phyloP scores from a whole-genome alignment of 441 rosid genomes.

The Mallotus japonicus region DNA sequence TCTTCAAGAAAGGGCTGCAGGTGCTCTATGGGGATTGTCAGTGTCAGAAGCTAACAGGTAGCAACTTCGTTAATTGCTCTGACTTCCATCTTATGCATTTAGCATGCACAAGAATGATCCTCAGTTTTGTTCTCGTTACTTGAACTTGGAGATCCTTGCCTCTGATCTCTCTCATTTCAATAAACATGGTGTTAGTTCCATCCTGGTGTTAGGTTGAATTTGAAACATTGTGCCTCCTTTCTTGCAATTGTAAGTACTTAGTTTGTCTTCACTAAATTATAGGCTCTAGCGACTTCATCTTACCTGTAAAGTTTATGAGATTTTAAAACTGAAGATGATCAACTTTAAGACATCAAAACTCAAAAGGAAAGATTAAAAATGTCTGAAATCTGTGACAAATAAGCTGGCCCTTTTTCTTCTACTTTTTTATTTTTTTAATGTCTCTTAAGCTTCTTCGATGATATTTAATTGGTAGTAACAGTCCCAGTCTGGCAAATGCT shows the following conservation, averaged over 20 bases:
- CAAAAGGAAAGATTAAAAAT: not conserved
- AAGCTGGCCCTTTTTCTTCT: not conserved
- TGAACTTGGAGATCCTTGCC: not conserved
- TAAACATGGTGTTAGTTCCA: not conserved
- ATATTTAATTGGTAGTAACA: not conserved
- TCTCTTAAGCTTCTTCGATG: not conserved
- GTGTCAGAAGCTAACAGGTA: conserved; percentile 60
- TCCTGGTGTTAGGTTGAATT: not conserved
- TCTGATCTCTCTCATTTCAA: not conserved
- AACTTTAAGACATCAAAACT: not conserved
- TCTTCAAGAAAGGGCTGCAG: conserved; percentile 63
- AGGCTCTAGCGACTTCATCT: not conserved
- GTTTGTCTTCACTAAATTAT: conserved; percentile 1
- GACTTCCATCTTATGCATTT: not conserved
- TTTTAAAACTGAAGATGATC: not conserved
- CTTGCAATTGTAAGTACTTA: conserved; percentile 3
- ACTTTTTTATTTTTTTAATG: not conserved
- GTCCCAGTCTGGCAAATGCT: not conserved
- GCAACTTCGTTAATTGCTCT: not conserved
- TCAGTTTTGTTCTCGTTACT: not conserved
- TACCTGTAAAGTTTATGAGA: not conserved
- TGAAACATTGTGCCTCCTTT: conserved; percentile 2
- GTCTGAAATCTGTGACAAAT: not conserved
- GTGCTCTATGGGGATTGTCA: conserved; percentile 61
- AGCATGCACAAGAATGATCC: not conserved